Evolutionary conservation across 495 filamentous ascomycete species (phyloP), one percentile per base, ranked within the genome.

Genomic region (Aspergillus funiculosus): DNA sequence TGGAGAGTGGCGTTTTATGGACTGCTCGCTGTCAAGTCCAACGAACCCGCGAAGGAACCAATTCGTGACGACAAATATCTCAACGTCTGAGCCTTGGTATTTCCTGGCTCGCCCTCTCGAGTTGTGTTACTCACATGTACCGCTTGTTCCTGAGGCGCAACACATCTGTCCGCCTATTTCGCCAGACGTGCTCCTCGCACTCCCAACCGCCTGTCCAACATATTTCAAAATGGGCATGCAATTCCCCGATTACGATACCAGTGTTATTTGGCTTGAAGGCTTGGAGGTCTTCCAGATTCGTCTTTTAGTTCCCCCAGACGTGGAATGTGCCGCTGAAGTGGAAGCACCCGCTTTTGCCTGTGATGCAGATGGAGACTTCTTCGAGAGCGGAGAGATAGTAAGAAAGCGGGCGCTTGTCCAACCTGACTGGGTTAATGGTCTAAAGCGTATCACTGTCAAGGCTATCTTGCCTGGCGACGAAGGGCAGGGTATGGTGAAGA

Each of bases 1-100:
- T 56, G 83, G 86, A 11, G 87, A 95, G 64, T 99, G 92, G 92
- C 83, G 92, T 36, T 82, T 96, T 48, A 91, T 99, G 77, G 92
- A 99, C 62, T 94, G 87, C 57, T 89, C 89, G 14, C 74, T 99
- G 22, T 88, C 94, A 18, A 87, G 81, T 46, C 89, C 92, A 22
- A 94, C 91, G 0, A 87, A 96, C 50, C 92, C 94, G 6, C 77
- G 77, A 21, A 75, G 92, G 37, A 74, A 67, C 13, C 72, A 77
- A 29, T 95, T 94, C 56, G 94, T 90, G 6, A 81, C 79, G 51
- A 76, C 74, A 25, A 74, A 77, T 36, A 76, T 71, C 34, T 75
- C 85, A 18, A 66, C 75, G 1, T 87, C 92, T 4, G 92, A 99
- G 49, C 75, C 68, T 20, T 96, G 87, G 79, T 99, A 86, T 70